These are phyloP conservation scores for Trichocomaceae sp. DNA, from an alignment of 2,329 filamentous ascomycete genomes.

Conservation along the genomic window DNA sequence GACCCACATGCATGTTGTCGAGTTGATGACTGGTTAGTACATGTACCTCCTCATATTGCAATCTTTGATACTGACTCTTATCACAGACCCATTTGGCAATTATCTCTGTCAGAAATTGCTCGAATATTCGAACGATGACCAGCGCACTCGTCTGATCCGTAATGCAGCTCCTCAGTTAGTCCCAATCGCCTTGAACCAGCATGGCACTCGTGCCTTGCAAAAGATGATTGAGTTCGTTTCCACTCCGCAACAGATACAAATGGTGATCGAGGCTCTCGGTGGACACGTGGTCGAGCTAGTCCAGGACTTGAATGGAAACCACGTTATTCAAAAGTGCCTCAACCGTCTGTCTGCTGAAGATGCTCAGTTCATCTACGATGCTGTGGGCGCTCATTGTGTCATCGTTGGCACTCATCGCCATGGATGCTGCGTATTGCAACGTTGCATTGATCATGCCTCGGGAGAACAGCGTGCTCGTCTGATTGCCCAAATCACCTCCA, in stretches of 20 bases:
- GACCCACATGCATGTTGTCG: conserved; percentile 86
- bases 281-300: conserved; percentile 87
- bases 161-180: conserved; percentile 85
- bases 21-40: conserved; percentile 74
- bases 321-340: conserved; percentile 97
- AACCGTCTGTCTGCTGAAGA: conserved; percentile 82
- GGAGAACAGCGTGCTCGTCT: conserved; percentile 82
- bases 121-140: conserved; percentile 89
- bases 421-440: conserved; percentile 94
- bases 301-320: conserved; percentile 95
- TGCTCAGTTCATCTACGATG: conserved; percentile 94
- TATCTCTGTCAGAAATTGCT: conserved; percentile 98
- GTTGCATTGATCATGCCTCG: conserved; percentile 94
- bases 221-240: conserved; percentile 99
- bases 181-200: conserved; percentile 90
- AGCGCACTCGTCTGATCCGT: conserved; percentile 86
- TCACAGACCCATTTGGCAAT: conserved; percentile 85
- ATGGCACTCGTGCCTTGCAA: conserved; percentile 90
- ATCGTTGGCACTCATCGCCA: conserved; percentile 94
- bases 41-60: not conserved
- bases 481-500: conserved; percentile 76
- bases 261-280: conserved; percentile 78
- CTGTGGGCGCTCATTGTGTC: conserved; percentile 79
- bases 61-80: conserved; percentile 19
- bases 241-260: conserved; percentile 73